These are phyloP conservation scores for Camellia lanceoleosa DNA, from an alignment of 148 eudicot species.

Conservation along the genomic window DNA sequence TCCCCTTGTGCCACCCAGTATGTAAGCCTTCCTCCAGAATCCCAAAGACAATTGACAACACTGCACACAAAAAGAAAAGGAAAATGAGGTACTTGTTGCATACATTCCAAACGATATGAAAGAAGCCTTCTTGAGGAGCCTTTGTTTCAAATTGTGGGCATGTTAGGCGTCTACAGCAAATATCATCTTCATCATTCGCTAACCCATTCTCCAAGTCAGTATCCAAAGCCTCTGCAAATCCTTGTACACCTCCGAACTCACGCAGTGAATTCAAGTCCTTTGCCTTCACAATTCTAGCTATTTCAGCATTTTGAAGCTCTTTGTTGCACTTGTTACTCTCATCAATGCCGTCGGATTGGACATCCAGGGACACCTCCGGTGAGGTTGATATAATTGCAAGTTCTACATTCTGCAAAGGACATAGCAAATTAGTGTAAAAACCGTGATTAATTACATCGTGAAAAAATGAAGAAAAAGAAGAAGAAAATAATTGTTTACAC, in stretches of 20 bases:
- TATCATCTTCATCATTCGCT: not conserved
- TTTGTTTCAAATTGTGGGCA: not conserved
- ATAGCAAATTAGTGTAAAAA: not conserved
- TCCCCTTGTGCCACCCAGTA: conserved; percentile 9
- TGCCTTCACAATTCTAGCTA: conserved; percentile 20
- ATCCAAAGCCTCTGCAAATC: conserved; percentile 21
- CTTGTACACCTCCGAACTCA: conserved; percentile 20
- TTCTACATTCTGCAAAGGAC: not conserved
- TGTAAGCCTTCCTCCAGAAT: conserved; percentile 5
- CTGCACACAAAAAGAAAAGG: not conserved
- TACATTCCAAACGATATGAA: not conserved
- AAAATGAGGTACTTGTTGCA: conserved; percentile 3
- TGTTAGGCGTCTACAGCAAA: not conserved
- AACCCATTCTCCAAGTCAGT: conserved; percentile 24
- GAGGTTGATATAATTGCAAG: not conserved
- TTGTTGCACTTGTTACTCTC: not conserved
- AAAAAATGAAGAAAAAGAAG: too few relatives aligned
- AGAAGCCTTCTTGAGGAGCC: not conserved
- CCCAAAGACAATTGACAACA: conserved; percentile 1
- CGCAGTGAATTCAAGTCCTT: conserved; percentile 10
- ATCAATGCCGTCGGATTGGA: not conserved
- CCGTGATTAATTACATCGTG: too few relatives aligned
- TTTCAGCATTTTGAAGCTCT: conserved; percentile 8
- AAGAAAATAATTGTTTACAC: too few relatives aligned
- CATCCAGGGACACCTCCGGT: not conserved